phyloP scores from a whole-genome alignment of 2,329 filamentous ascomycete genomes.

The Colletotrichum costaricense region DNA sequence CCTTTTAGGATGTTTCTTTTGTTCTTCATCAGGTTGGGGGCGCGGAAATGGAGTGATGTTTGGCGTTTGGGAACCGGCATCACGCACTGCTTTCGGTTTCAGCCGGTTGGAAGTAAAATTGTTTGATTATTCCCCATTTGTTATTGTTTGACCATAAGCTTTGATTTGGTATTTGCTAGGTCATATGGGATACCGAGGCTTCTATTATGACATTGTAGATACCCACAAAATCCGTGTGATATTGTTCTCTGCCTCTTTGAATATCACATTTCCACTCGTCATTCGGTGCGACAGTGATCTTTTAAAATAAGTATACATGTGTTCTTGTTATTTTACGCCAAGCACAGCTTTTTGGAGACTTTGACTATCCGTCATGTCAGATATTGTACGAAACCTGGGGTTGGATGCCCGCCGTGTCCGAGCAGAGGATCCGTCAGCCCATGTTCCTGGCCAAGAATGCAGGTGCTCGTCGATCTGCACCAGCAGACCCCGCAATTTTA shows the following conservation, averaged over 20 bases:
- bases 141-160: neutral
- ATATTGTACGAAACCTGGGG: neutral
- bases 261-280: neutral
- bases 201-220: neutral
- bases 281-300: neutral
- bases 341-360: neutral
- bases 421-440: neutral
- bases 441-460: neutral
- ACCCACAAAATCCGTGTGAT: no score
- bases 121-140: neutral
- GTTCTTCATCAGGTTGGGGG: neutral
- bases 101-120: neutral
- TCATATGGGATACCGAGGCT: neutral
- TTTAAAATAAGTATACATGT: neutral
- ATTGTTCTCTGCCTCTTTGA: no score
- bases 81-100: neutral
- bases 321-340: no score
- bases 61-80: neutral
- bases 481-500: neutral
- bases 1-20: neutral
- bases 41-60: neutral
- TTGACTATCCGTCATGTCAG: neutral
- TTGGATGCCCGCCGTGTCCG: neutral
- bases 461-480: constrained; percentile 3
- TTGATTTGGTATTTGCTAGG: neutral